phyloP scores from a whole-genome alignment of 140 eudicot species.

The Bidens hawaiensis region DNA sequence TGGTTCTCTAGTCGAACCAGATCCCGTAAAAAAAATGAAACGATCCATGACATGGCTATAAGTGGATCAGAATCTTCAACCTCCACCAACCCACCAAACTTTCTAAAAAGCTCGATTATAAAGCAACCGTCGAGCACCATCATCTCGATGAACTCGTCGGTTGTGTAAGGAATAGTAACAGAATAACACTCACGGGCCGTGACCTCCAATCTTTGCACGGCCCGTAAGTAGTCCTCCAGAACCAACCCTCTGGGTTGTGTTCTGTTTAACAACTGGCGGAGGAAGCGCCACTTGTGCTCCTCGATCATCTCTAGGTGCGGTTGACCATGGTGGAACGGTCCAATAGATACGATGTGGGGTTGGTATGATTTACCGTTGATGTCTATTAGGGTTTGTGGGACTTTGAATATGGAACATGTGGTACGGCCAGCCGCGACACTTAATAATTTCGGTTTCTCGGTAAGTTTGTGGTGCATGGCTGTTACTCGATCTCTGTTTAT shows the following conservation, averaged over 20 bases:
- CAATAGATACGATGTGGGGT: conserved; percentile 59
- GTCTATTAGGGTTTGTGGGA: conserved; percentile 53
- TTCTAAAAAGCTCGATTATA: conserved; percentile 41
- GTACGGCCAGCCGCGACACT: conserved; percentile 52
- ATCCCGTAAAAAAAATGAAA: conserved; percentile 38
- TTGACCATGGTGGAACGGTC: conserved; percentile 54
- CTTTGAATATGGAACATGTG: conserved; percentile 59
- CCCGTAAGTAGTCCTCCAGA: conserved; percentile 34
- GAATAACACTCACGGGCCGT: conserved; percentile 36
- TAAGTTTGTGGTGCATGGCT: conserved; percentile 48
- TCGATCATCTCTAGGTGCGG: conserved; percentile 44
- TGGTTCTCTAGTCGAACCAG: conserved; percentile 38
- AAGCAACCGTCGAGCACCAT: conserved; percentile 54
- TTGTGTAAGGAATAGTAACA: conserved; percentile 12
- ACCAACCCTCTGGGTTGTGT: conserved; percentile 27
- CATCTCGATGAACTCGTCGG: conserved; percentile 48
- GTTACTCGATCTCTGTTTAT: conserved; percentile 39
- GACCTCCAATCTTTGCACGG: conserved; percentile 27
- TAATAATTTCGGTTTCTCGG: conserved; percentile 47
- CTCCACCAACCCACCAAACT: conserved; percentile 5
- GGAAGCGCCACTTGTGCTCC: conserved; percentile 56
- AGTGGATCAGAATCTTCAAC: conserved; percentile 37
- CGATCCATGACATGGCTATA: conserved; percentile 33
- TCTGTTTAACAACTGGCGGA: conserved; percentile 25
- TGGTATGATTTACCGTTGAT: conserved; percentile 56